These are phyloP conservation scores for Balansia obtecta DNA, from an alignment of 2,329 filamentous ascomycete genomes.

Conservation along the genomic window DNA sequence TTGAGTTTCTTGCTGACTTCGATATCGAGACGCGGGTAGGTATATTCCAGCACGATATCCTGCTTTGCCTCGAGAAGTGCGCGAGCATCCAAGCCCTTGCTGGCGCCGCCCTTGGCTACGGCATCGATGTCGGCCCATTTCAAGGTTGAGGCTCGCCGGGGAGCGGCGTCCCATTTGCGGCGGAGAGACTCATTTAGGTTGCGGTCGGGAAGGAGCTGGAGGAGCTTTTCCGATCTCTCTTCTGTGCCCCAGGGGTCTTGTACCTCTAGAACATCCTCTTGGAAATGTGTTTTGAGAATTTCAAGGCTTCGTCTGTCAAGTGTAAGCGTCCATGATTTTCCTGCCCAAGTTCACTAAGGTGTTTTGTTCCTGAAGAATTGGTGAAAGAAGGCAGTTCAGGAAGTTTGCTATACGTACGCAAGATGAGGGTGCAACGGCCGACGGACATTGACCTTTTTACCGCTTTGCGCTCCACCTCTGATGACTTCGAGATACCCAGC, in stretches of 20 bases:
- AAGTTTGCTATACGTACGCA: constrained; percentile 33
- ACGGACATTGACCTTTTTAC: constrained; percentile 74
- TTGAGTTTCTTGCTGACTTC: constrained; percentile 97
- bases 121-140: constrained; percentile 95
- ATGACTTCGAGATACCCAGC: constrained; percentile 84
- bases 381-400: too few relatives aligned
- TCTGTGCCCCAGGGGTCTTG: constrained; percentile 75
- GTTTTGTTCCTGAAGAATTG: too few relatives aligned
- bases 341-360: not conserved
- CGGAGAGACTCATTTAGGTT: constrained; percentile 65
- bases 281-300: constrained; percentile 74
- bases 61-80: constrained; percentile 82
- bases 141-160: constrained; percentile 58
- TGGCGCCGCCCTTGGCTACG: constrained; percentile 63
- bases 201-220: constrained; percentile 75
- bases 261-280: constrained; percentile 63
- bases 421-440: constrained; percentile 86
- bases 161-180: constrained; percentile 82
- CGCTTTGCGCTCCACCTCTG: constrained; percentile 73
- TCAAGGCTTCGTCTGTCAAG: constrained; percentile 61
- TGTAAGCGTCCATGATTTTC: constrained; percentile 7
- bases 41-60: constrained; percentile 93
- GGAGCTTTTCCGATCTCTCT: constrained; percentile 62
- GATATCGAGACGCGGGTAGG: constrained; percentile 91
- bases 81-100: constrained; percentile 58